Evolutionary conservation across 2,329 filamentous ascomycete genomes (phyloP).

Genomic region (Hymenoscyphus scutula): DNA sequence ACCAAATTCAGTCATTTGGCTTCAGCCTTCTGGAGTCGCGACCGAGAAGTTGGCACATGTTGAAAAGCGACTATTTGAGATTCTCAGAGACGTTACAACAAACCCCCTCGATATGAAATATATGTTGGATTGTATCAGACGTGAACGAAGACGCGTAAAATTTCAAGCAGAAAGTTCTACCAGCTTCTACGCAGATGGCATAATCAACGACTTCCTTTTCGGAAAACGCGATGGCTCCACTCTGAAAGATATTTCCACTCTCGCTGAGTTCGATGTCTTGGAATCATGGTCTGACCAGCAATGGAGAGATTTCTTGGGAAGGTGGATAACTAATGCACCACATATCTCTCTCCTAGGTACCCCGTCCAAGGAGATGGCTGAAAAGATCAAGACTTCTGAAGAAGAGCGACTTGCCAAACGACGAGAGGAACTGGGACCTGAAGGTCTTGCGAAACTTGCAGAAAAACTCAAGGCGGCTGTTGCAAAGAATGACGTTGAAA

Average conservation of each 20-base stretch:
- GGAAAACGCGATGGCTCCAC: slow-evolving; percentile 81
- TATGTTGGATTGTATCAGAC: slow-evolving; percentile 79
- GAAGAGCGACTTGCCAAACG: slow-evolving; percentile 74
- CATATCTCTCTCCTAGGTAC: slow-evolving; percentile 87
- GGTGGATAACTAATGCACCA: slow-evolving; percentile 80
- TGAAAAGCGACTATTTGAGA: slow-evolving; percentile 78
- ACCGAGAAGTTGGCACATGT: slow-evolving; percentile 82
- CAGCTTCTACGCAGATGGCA: slow-evolving; percentile 76
- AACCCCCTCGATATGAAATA: slow-evolving; percentile 88
- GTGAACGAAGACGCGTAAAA: slow-evolving; percentile 78
- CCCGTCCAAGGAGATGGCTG: slow-evolving; percentile 76
- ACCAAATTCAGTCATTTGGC: slow-evolving; percentile 79
- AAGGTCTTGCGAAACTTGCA: slow-evolving; percentile 73
- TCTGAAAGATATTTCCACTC: slow-evolving; percentile 55
- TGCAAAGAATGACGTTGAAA: slow-evolving; percentile 81
- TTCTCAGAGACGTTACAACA: slow-evolving; percentile 76
- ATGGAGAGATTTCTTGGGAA: slow-evolving; percentile 79
- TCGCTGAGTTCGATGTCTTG: slow-evolving; percentile 64
- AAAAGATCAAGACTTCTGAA: slow-evolving; percentile 79
- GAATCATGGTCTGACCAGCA: slow-evolving; percentile 78
- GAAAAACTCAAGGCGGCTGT: slow-evolving; percentile 80
- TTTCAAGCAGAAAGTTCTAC: slow-evolving; percentile 80
- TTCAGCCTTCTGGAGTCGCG: slow-evolving; percentile 81
- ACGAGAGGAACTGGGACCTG: slow-evolving; percentile 74
- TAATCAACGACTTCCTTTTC: slow-evolving; percentile 92